Conservation (phyloP, 2,329 filamentous ascomycete genomes). For the Trichoderma endophyticum region DNA sequence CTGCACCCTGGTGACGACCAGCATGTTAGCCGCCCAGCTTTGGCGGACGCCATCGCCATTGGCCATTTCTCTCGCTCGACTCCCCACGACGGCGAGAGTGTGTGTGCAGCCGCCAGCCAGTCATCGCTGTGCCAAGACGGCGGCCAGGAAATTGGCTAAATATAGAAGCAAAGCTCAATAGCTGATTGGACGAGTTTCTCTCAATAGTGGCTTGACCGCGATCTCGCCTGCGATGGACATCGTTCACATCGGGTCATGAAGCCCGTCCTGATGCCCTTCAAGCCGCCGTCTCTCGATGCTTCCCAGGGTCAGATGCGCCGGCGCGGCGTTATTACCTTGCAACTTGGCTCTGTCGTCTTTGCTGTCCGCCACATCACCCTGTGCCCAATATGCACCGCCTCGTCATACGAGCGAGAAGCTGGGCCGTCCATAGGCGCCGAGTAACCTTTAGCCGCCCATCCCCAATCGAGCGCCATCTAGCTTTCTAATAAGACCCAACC, state of each 20-base stretch:
- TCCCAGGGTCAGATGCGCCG: background rate
- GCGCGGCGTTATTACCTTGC: background rate
- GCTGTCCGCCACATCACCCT: background rate
- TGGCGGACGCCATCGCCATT: slow-evolving; percentile 21
- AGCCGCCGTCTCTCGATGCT: background rate
- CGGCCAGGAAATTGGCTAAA: slow-evolving; percentile 27
- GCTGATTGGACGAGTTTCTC: slow-evolving; percentile 33
- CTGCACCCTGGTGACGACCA: slow-evolving; percentile 1
- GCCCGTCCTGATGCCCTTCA: slow-evolving; percentile 22
- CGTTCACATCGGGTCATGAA: slow-evolving; percentile 24
- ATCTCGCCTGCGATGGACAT: slow-evolving; percentile 24
- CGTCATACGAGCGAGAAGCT: slow-evolving; percentile 22
- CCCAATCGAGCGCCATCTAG: slow-evolving; percentile 15
- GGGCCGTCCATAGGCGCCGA: slow-evolving; percentile 26
- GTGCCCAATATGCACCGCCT: slow-evolving; percentile 18
- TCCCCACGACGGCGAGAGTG: slow-evolving; percentile 19
- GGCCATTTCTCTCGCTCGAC: slow-evolving; percentile 21
- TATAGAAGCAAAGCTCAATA: slow-evolving; percentile 31
- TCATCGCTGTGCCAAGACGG: slow-evolving; percentile 22
- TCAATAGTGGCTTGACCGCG: slow-evolving; percentile 24
- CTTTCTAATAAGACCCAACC: slow-evolving; percentile 29
- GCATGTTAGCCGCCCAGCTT: slow-evolving; percentile 19
- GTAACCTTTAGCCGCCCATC: slow-evolving; percentile 28
- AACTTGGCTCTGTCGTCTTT: background rate
- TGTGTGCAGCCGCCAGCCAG: slow-evolving; percentile 42